Percentiles rank a stretch among this genome's conserved stretches.
Evolutionary conservation across 768 basidiomycete genomes (phyloP).

Genomic region (Lentinula sp.): DNA sequence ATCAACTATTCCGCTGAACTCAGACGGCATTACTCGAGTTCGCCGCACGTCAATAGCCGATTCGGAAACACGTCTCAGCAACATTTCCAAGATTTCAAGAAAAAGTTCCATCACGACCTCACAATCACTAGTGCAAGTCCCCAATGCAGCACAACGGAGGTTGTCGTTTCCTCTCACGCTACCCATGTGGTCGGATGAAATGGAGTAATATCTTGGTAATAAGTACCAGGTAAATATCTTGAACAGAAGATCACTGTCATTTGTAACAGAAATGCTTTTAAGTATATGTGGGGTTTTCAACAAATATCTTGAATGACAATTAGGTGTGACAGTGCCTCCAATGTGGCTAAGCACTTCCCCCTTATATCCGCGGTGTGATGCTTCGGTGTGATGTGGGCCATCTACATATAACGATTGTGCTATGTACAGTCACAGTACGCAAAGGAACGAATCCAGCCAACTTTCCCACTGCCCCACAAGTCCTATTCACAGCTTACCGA

Average conservation of each 20-base stretch:
- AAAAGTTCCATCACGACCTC: neutral
- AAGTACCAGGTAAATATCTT: no score
- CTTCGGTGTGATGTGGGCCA: neutral
- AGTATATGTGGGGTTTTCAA: no score
- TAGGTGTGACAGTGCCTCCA: no score
- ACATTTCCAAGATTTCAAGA: neutral
- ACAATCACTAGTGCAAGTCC: slow-evolving; percentile 1
- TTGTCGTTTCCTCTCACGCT: slow-evolving; percentile 1
- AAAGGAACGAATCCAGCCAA: neutral
- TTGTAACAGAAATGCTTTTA: no score
- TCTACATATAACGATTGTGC: neutral
- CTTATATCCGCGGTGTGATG: neutral
- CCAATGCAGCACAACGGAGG: slow-evolving; percentile 1
- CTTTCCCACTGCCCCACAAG: neutral
- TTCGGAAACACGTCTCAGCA: neutral
- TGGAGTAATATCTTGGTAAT: neutral
- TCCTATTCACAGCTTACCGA: neutral
- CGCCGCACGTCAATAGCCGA: neutral
- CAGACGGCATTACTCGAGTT: neutral
- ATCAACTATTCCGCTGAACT: neutral
- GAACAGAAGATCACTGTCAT: no score
- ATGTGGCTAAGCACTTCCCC: neutral
- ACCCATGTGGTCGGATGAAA: neutral
- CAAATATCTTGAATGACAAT: no score
- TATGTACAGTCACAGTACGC: neutral